Conservation (phyloP, 208 protist species). For the Acanthamoeba culbertsoni region DNA sequence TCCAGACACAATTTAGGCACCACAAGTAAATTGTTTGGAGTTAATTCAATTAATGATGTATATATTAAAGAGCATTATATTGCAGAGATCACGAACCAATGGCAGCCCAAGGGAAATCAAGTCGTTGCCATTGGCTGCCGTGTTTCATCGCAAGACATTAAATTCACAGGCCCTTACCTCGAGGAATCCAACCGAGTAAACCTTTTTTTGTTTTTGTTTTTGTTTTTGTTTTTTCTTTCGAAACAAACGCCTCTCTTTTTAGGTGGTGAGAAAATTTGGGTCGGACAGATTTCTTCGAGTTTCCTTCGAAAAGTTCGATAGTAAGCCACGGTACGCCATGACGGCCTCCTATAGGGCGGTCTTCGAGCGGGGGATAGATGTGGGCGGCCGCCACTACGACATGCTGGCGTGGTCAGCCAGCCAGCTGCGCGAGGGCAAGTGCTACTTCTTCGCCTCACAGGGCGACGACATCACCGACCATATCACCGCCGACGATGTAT, state of each 20-base stretch:
- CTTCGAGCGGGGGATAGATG: background rate
- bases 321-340: background rate
- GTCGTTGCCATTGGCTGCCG: background rate
- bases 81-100: background rate
- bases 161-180: background rate
- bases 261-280: background rate
- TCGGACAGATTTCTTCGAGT: background rate
- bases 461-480: constrained; percentile 26
- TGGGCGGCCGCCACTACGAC: constrained; percentile 6
- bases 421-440: constrained; percentile 33
- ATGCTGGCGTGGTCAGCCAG: constrained; percentile 30
- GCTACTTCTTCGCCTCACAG: constrained; percentile 37
- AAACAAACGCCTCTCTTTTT: background rate
- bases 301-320: background rate
- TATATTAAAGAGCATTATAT: background rate
- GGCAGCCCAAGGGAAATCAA: background rate
- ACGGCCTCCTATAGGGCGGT: background rate
- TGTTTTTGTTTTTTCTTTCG: background rate
- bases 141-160: background rate
- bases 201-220: background rate
- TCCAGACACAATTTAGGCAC: background rate
- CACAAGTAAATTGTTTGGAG: background rate
- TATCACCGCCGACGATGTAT: background rate
- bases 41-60: background rate
- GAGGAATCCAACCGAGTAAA: background rate